Base-by-base conservation (phyloP, 441 rosid species). In the Melastoma candidum region DNA sequence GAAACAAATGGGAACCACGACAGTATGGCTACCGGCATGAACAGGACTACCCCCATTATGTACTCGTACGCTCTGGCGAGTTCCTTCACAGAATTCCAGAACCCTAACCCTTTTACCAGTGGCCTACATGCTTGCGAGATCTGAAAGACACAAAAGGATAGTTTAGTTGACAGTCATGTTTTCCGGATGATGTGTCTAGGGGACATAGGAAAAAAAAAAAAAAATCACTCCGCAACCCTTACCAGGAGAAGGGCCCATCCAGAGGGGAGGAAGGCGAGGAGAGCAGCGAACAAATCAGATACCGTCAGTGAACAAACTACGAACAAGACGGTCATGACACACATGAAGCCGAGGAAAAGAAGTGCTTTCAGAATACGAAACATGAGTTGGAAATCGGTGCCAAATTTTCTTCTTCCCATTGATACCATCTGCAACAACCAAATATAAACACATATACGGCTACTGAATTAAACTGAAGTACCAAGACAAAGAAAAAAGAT, bases 201-300 rank as follows among this genome's bases (percentile, higher is more conserved):
- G 36, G 41, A 36, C 8, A 36, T 6, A 36, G 7, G 8, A 36
- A 36, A 4, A 36, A 36, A 36, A 4, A 29, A 29, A 29, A 29
- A 29, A 36, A 36, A 36, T 36, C 41, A 4, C 7, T n/a, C 17
- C 3, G 54, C 44, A 27, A 1, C 27, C 71, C 95, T 84, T 73
- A 94, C 99, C 64, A 89, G 86, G 60, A 93, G 69, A 54, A 93
- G 11, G 61, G 96, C 93, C 99, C 97, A 93, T 2, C 97, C 99
- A 0, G 99, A 68, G 25, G 86, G 97, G 74, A 87, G 59, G 77
- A 94, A 94, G 57, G 96, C 96, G 24, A 94, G 87, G 64, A 68
- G 14, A 45, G 87, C 67, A 57, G 97, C 95, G 44, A 81, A 83
- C 27, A 94, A 36, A 72, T 94, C 99, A 2, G 81, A 12, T 45